A percentile compares a stretch with the other conserved stretches of the same genome.
Conservation (phyloP, 139 green algal species). For the Chlamydomonas urium region DNA sequence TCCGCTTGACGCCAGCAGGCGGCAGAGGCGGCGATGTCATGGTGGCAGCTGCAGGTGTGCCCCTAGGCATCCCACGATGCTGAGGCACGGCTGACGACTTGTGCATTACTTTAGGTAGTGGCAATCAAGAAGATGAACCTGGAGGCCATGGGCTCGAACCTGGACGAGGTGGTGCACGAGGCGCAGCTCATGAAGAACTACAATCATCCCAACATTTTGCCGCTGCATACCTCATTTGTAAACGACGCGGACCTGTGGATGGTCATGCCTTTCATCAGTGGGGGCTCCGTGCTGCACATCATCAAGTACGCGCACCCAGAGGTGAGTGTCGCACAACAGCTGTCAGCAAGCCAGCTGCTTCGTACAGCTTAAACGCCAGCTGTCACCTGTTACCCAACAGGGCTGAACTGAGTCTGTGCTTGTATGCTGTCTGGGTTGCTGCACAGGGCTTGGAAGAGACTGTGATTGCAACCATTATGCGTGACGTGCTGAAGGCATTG, state of each 20-base stretch:
- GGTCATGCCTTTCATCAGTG: slow-evolving; percentile 83
- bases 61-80: too few relatives aligned
- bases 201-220: slow-evolving; percentile 92
- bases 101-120: slow-evolving; percentile 73
- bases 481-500: slow-evolving; percentile 85
- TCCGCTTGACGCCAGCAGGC: too few relatives aligned
- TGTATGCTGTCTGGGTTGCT: too few relatives aligned
- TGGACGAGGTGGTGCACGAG: slow-evolving; percentile 94
- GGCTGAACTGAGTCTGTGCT: too few relatives aligned
- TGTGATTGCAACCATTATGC: slow-evolving; percentile 89
- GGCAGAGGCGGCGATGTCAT: too few relatives aligned
- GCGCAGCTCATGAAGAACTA: slow-evolving; percentile 88
- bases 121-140: slow-evolving; percentile 97
- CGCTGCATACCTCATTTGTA: slow-evolving; percentile 90
- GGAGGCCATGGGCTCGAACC: slow-evolving; percentile 83
- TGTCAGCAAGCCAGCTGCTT: too few relatives aligned
- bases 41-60: too few relatives aligned
- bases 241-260: slow-evolving; percentile 89
- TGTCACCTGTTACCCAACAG: too few relatives aligned
- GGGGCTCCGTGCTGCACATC: slow-evolving; percentile 79
- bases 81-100: too few relatives aligned
- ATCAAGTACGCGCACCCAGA: slow-evolving; percentile 85
- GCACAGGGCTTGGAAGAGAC: slow-evolving; percentile 86
- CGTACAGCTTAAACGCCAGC: too few relatives aligned
- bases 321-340: too few relatives aligned